Conservation (phyloP, 305 asterid genomes). For the Solanum aculeatissimum region DNA sequence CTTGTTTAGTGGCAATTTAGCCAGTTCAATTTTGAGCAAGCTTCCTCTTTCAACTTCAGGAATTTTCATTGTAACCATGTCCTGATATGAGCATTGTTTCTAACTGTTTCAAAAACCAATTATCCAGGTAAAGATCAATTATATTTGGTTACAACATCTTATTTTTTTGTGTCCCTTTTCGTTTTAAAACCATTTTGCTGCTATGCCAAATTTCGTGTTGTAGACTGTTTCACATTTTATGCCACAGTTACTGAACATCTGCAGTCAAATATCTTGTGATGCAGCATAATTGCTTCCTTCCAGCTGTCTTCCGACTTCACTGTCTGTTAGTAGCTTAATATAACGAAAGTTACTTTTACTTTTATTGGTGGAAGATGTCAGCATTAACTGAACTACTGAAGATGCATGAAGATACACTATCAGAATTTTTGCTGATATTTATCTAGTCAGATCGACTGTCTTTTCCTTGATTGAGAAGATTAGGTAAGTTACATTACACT, state of each 20-base stretch:
- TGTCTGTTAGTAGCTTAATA: neutral
- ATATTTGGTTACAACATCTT: neutral
- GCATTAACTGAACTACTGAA: neutral
- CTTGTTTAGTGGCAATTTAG: neutral
- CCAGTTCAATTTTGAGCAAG: neutral
- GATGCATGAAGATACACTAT: neutral
- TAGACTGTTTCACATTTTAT: neutral
- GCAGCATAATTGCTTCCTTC: neutral
- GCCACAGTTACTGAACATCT: neutral
- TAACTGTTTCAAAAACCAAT: neutral
- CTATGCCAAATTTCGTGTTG: neutral
- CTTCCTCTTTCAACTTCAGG: neutral
- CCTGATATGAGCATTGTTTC: neutral
- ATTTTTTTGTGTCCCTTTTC: neutral
- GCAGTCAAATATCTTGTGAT: neutral
- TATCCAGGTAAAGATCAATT: neutral
- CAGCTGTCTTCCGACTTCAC: neutral
- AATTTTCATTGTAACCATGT: neutral
- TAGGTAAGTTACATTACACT: neutral
- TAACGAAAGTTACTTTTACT: neutral
- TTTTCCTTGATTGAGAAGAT: neutral
- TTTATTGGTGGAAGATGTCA: neutral
- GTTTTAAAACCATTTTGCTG: neutral
- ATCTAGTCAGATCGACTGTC: neutral
- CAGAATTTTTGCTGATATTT: neutral